These are phyloP conservation scores for Populus euphratica DNA, from an alignment of 345 rosid genomes.

Conservation along the genomic window DNA sequence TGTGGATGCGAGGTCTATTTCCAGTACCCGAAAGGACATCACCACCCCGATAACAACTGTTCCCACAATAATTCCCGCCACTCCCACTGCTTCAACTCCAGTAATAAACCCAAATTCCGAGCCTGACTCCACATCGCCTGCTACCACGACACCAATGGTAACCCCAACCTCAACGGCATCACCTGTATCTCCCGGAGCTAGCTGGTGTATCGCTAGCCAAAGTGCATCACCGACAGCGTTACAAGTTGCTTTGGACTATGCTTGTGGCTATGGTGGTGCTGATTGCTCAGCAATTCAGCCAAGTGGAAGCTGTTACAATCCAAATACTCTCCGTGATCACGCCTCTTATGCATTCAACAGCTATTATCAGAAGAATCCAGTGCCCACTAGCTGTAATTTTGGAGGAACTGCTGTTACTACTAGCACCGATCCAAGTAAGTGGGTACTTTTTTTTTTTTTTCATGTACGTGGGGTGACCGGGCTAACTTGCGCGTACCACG, in stretches of 20 bases:
- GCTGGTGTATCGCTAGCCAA: slow-evolving; percentile 86
- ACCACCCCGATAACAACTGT: slow-evolving; percentile 61
- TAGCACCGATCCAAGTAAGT: slow-evolving; percentile 84
- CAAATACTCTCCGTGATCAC: slow-evolving; percentile 52
- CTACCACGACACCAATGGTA: slow-evolving; percentile 23
- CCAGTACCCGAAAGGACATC: slow-evolving; percentile 40
- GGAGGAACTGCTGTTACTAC: slow-evolving; percentile 74
- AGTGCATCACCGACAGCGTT: slow-evolving; percentile 54
- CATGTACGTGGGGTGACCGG: too few species aligned
- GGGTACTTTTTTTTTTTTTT: too few species aligned
- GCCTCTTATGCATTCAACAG: slow-evolving; percentile 82
- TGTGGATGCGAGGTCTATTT: background rate
- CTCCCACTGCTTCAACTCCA: slow-evolving; percentile 30
- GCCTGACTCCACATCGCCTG: slow-evolving; percentile 34
- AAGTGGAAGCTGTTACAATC: slow-evolving; percentile 61
- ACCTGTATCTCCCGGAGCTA: slow-evolving; percentile 36
- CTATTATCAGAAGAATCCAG: slow-evolving; percentile 72
- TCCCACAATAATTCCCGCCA: slow-evolving; percentile 40
- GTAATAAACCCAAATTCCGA: slow-evolving; percentile 39
- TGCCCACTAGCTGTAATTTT: slow-evolving; percentile 76
- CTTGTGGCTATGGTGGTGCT: slow-evolving; percentile 78
- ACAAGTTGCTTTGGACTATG: slow-evolving; percentile 83
- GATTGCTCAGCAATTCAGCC: slow-evolving; percentile 69
- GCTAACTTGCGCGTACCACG: too few species aligned
- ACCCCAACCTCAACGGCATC: slow-evolving; percentile 21